Evolutionary conservation across 148 eudicot genomes (phyloP).

Genomic region (Vaccinium macrocarpon): DNA sequence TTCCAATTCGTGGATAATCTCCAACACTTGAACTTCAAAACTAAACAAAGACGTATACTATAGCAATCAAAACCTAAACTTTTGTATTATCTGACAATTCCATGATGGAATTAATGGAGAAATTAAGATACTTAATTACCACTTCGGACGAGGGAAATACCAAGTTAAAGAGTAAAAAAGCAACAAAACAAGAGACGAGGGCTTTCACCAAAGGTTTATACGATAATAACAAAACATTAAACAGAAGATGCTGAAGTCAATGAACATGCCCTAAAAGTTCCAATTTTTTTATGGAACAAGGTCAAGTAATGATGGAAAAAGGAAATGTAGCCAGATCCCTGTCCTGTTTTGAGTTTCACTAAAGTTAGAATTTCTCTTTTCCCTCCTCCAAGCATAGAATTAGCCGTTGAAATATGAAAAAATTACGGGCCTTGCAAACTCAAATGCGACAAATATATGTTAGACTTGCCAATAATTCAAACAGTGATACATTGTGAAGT

Average conservation of each 20-base stretch:
- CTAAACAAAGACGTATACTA: no score
- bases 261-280: not conserved
- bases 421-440: not conserved
- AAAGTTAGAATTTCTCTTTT: not conserved
- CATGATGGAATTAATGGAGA: constrained; percentile 18
- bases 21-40: no score
- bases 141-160: not conserved
- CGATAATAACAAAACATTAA: not conserved
- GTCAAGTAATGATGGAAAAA: not conserved
- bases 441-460: not conserved
- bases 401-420: not conserved
- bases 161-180: not conserved
- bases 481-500: not conserved
- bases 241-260: not conserved
- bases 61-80: no score
- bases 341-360: not conserved
- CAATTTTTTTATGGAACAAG: no score
- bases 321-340: constrained; percentile 3
- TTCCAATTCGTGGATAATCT: no score
- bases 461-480: not conserved
- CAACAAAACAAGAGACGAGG: not conserved
- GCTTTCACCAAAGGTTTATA: not conserved
- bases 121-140: constrained; percentile 10
- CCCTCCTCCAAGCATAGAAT: not conserved
- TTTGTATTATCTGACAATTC: no score